phyloP scores from a whole-genome alignment of 1,139 yeast species.

The Diutina pseudorugosa region DNA sequence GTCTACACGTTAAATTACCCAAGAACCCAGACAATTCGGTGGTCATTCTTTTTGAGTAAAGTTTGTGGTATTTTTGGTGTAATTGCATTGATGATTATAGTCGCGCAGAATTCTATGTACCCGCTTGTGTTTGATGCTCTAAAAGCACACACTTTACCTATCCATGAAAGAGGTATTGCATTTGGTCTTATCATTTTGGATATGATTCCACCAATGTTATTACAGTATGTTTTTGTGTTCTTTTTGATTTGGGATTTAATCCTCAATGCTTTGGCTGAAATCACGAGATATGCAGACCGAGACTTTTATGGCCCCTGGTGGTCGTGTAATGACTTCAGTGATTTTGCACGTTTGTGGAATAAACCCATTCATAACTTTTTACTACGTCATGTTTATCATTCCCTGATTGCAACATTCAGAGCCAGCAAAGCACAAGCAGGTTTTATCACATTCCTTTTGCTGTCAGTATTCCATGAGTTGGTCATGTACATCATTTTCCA shows the following conservation, averaged over 20 bases:
- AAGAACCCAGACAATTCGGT: conserved; percentile 55
- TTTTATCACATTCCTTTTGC: conserved; percentile 66
- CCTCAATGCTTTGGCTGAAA: conserved; percentile 77
- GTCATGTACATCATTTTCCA: conserved; percentile 86
- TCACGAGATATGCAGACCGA: conserved; percentile 77
- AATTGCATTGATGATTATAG: conserved; percentile 65
- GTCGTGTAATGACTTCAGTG: conserved; percentile 92
- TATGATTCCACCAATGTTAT: conserved; percentile 65
- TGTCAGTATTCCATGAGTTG: conserved; percentile 78
- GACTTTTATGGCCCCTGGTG: conserved; percentile 96
- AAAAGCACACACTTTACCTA: conserved; percentile 21
- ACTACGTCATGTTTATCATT: conserved; percentile 86
- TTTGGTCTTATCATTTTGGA: conserved; percentile 61
- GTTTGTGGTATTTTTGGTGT: conserved; percentile 77
- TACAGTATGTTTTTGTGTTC: conserved; percentile 68
- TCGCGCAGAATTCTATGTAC: conserved; percentile 69
- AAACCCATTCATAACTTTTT: conserved; percentile 88
- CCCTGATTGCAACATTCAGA: conserved; percentile 67
- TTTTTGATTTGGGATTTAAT: conserved; percentile 93
- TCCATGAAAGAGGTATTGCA: conserved; percentile 4
- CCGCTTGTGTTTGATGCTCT: conserved; percentile 61
- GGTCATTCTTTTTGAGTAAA: conserved; percentile 61
- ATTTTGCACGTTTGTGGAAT: conserved; percentile 91
- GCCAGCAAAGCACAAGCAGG: conserved; percentile 61
- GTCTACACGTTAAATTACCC: conserved; percentile 78